Percentiles rank a stretch among this genome's conserved stretches.
Conservation (phyloP, 768 basidiomycete genomes). For the Pleurotus pulmonarius region DNA sequence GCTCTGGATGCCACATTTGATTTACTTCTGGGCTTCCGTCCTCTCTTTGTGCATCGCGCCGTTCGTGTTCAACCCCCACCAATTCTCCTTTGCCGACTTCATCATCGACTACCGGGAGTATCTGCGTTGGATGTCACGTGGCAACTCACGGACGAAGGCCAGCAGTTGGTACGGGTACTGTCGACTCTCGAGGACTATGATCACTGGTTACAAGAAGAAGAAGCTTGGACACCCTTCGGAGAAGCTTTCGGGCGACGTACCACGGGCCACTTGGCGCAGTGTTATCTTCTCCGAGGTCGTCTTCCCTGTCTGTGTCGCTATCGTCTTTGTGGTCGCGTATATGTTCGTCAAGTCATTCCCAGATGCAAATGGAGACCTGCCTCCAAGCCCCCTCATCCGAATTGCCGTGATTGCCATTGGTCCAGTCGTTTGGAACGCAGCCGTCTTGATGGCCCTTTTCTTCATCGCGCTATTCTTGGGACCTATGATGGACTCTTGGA, state of each 20-base stretch:
- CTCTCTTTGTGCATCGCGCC: conserved; percentile 93
- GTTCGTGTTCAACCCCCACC: conserved; percentile 99
- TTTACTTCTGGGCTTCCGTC: conserved; percentile 99
- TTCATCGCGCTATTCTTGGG: conserved; percentile 91
- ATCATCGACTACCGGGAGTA: conserved; percentile 99
- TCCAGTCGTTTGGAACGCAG: conserved; percentile 94
- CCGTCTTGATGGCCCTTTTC: conserved; percentile 80
- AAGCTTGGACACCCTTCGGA: conserved; percentile 96
- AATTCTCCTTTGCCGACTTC: conserved; percentile 96
- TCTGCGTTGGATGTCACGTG: conserved; percentile 98
- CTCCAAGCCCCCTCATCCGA: conserved; percentile 85
- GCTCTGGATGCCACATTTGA: conserved; percentile 90
- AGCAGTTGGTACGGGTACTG: conserved; percentile 99
- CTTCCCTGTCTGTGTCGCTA: conserved; percentile 72
- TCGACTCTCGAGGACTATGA: conserved; percentile 93
- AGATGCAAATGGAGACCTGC: conserved; percentile 49
- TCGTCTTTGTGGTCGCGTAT: conserved; percentile 79
- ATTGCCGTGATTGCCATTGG: conserved; percentile 87
- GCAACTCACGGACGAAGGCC: conserved; percentile 93
- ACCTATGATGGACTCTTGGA: conserved; percentile 81
- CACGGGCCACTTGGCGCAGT: conserved; percentile 83
- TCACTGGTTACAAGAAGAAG: conserved; percentile 99
- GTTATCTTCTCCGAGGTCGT: conserved; percentile 84
- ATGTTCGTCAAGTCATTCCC: conserved; percentile 95
- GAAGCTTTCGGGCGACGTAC: conserved; percentile 92